A percentile compares a stretch with the other conserved stretches of the same genome.
phyloP scores from a whole-genome alignment of 2,329 filamentous ascomycete species.

The Aspergillus sp. region DNA sequence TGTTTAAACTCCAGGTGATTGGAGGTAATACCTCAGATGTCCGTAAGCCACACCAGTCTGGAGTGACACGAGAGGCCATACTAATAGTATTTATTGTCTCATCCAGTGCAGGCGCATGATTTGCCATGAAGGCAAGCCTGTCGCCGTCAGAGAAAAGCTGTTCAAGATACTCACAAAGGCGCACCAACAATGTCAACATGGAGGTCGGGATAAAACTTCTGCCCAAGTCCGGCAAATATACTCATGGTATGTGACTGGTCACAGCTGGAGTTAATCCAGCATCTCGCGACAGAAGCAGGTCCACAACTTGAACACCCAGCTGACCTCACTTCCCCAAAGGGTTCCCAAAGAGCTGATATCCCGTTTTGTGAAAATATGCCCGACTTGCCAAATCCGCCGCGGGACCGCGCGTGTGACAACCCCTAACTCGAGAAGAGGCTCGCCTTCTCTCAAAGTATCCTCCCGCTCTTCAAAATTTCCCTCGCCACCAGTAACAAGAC shows the following conservation, averaged over 20 bases:
- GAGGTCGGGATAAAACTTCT: conserved; percentile 55
- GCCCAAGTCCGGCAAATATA: conserved; percentile 51
- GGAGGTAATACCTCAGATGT: conserved; percentile 41
- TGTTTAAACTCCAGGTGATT: conserved; percentile 49
- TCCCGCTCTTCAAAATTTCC: conserved; percentile 36
- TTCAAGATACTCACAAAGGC: conserved; percentile 53
- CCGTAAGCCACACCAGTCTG: conserved; percentile 18
- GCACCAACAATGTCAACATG: conserved; percentile 52
- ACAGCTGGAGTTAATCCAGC: not conserved
- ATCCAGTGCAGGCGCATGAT: conserved; percentile 44
- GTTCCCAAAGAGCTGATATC: conserved; percentile 54
- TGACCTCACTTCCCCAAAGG: conserved; percentile 29
- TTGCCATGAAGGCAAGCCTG: conserved; percentile 53
- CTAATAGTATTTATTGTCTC: conserved; percentile 1
- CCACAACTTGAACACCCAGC: not conserved
- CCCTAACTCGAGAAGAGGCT: conserved; percentile 40
- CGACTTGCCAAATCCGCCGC: conserved; percentile 50
- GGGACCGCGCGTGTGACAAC: conserved; percentile 43
- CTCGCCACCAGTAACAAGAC: conserved; percentile 37
- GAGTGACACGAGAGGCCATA: not conserved
- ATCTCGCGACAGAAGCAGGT: not conserved
- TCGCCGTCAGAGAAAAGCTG: conserved; percentile 52
- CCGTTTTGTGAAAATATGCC: conserved; percentile 52
- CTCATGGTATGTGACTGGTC: conserved; percentile 45
- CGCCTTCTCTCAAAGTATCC: conserved; percentile 36